phyloP scores from a whole-genome alignment of 1,139 yeast genomes.

The Candida sojae region DNA sequence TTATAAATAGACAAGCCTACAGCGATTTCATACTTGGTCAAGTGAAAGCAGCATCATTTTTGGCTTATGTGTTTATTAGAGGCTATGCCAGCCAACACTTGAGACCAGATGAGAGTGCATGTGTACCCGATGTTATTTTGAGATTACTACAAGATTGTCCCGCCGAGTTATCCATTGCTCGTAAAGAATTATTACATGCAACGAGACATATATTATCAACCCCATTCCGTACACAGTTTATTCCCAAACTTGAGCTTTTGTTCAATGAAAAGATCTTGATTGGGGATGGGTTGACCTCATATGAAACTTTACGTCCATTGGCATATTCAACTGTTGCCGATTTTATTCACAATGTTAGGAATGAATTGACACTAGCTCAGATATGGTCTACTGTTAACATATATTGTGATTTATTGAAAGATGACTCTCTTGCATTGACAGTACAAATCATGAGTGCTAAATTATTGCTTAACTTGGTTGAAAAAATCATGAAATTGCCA shows the following conservation, averaged over 20 bases:
- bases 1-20: conserved; percentile 75
- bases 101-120: conserved; percentile 60
- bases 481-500: conserved; percentile 81
- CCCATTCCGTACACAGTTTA: conserved; percentile 76
- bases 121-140: conserved; percentile 85
- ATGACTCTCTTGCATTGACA: conserved; percentile 79
- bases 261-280: conserved; percentile 86
- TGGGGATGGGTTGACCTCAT: conserved; percentile 91
- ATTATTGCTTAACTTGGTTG: conserved; percentile 81
- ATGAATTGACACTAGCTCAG: conserved; percentile 79
- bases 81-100: conserved; percentile 73
- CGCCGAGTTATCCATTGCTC: conserved; percentile 87
- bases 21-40: conserved; percentile 94
- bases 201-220: conserved; percentile 93
- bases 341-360: conserved; percentile 87
- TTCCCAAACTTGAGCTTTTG: conserved; percentile 81
- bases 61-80: conserved; percentile 88
- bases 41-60: conserved; percentile 92
- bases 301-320: conserved; percentile 82
- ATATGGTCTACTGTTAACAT: conserved; percentile 86
- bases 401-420: conserved; percentile 80
- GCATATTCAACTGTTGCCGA: conserved; percentile 98
- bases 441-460: conserved; percentile 98
- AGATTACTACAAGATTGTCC: conserved; percentile 94
- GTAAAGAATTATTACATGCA: conserved; percentile 92